Evolutionary conservation across 768 basidiomycete genomes (phyloP).

Genomic region (Tylopilus intermedius): DNA sequence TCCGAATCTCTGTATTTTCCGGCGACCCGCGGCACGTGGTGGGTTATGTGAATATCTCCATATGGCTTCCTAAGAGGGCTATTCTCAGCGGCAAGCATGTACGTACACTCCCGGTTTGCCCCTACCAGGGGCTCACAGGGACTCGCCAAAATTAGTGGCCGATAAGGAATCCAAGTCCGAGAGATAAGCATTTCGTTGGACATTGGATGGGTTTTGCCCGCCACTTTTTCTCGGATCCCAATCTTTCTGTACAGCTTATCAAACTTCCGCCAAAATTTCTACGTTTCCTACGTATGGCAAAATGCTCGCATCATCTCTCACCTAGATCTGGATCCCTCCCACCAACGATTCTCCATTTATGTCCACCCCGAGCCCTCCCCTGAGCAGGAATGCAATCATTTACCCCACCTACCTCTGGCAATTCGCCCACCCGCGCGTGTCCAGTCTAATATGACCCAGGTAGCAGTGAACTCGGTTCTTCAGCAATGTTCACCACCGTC

Average conservation of each 20-base stretch:
- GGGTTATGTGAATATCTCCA: no score
- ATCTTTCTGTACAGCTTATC: slow-evolving; percentile 14
- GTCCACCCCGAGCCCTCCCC: neutral
- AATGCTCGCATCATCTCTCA: neutral
- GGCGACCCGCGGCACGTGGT: neutral
- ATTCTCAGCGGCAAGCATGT: neutral
- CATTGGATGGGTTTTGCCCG: slow-evolving; percentile 7
- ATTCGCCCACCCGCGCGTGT: neutral
- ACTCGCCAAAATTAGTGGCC: neutral
- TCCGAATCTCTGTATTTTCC: no score
- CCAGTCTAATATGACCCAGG: slow-evolving; percentile 10
- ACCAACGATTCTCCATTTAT: slow-evolving; percentile 16
- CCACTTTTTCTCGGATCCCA: slow-evolving; percentile 1
- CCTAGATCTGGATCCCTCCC: slow-evolving; percentile 5
- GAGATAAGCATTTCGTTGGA: slow-evolving; percentile 17
- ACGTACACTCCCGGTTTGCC: neutral
- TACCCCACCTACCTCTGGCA: neutral
- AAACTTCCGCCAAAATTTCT: slow-evolving; percentile 1
- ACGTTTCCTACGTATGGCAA: neutral
- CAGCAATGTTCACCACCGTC: neutral
- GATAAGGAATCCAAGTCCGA: neutral
- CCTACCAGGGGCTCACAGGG: neutral
- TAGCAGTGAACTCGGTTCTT: neutral
- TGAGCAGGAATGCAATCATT: neutral
- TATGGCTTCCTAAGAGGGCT: no score